Conservation (phyloP, 2,329 filamentous ascomycete genomes). For the Gaeumannomyces sp. region DNA sequence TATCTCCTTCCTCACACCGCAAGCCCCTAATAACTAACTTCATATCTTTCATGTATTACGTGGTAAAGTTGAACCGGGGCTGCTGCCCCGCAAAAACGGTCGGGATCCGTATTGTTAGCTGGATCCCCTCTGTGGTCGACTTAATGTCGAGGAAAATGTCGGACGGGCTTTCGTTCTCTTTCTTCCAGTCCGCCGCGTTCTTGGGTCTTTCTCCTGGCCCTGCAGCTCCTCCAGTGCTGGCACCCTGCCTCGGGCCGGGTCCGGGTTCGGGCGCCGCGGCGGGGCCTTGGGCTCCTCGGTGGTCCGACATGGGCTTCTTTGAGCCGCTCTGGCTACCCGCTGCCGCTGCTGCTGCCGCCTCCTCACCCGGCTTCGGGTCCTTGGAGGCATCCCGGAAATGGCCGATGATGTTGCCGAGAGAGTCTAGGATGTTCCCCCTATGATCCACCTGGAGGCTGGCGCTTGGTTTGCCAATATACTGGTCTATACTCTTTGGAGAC, state of each 20-base stretch:
- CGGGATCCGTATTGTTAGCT: conserved; percentile 51
- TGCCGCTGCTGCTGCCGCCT: conserved; percentile 12
- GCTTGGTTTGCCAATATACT: conserved; percentile 26
- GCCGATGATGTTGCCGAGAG: conserved; percentile 38
- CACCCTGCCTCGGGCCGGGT: conserved; percentile 23
- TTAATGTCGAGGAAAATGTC: conserved; percentile 53
- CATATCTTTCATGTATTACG: background rate
- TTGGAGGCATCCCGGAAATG: conserved; percentile 41
- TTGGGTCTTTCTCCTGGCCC: conserved; percentile 25
- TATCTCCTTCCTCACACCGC: too few species aligned
- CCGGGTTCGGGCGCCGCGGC: background rate
- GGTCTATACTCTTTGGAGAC: conserved; percentile 24
- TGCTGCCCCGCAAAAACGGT: conserved; percentile 40
- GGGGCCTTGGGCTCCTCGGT: background rate
- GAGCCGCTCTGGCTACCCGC: conserved; percentile 20
- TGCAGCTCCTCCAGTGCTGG: conserved; percentile 14
- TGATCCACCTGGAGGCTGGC: conserved; percentile 35
- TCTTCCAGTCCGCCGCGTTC: conserved; percentile 29
- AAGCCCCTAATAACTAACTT: background rate
- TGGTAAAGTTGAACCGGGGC: conserved; percentile 27
- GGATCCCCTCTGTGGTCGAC: conserved; percentile 51
- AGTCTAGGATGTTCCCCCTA: conserved; percentile 39
- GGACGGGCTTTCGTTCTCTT: conserved; percentile 38
- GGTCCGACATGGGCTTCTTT: conserved; percentile 23
- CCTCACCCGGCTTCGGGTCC: conserved; percentile 28